These are phyloP conservation scores for Hypoxylon sp. DNA, from an alignment of 2,329 filamentous ascomycete species.

Conservation along the genomic window DNA sequence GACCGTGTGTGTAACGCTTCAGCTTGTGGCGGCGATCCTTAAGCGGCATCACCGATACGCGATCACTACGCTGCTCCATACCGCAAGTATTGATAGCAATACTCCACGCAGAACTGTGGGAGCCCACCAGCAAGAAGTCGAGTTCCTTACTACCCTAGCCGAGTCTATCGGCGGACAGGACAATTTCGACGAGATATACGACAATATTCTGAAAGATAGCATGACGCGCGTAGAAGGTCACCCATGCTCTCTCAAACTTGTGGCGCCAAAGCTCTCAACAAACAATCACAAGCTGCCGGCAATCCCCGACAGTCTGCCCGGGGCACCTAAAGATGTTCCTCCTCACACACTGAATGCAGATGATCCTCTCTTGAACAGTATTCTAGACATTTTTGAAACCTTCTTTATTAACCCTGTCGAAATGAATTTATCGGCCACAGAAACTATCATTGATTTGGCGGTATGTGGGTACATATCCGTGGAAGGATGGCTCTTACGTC, in stretches of 20 bases:
- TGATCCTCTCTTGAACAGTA: slow-evolving; percentile 75
- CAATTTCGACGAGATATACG: slow-evolving; percentile 81
- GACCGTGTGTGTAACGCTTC: slow-evolving; percentile 90
- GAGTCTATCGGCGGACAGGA: slow-evolving; percentile 77
- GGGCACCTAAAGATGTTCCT: slow-evolving; percentile 72
- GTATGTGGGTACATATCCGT: slow-evolving; percentile 87
- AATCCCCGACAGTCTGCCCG: slow-evolving; percentile 70
- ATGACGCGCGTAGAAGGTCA: slow-evolving; percentile 79
- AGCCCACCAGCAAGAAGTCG: slow-evolving; percentile 81
- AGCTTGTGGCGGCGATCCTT: slow-evolving; percentile 87
- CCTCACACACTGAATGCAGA: slow-evolving; percentile 74
- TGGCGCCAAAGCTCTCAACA: slow-evolving; percentile 72
- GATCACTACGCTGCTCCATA: slow-evolving; percentile 80
- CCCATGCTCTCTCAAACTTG: slow-evolving; percentile 78
- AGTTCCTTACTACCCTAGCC: slow-evolving; percentile 78
- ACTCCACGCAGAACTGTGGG: slow-evolving; percentile 76
- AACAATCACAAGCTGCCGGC: slow-evolving; percentile 71
- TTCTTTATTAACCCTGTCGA: slow-evolving; percentile 95
- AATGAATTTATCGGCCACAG: slow-evolving; percentile 89
- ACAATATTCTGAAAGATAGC: slow-evolving; percentile 79
- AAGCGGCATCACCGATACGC: slow-evolving; percentile 91
- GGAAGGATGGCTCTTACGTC: slow-evolving; percentile 90
- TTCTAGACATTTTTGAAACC: slow-evolving; percentile 78
- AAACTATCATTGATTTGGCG: slow-evolving; percentile 84
- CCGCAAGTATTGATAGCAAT: slow-evolving; percentile 69